Evolutionary conservation across 441 rosid genomes (phyloP).

Genomic region (Bruguiera hainesii): DNA sequence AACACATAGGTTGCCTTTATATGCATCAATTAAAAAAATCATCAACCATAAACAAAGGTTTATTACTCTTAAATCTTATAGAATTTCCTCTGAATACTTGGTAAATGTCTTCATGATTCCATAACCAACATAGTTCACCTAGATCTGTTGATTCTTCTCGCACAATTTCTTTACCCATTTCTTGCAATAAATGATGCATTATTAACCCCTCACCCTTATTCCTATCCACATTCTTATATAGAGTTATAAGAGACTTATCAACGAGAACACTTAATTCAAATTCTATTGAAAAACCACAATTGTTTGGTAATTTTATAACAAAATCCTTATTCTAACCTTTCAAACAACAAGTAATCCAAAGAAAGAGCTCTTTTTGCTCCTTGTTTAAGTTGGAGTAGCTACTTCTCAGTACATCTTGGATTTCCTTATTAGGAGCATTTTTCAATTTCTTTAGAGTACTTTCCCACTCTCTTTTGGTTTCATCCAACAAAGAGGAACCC

Average conservation of each 20-base stretch:
- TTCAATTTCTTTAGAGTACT: neutral
- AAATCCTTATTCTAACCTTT: neutral
- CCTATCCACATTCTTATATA: too few species aligned
- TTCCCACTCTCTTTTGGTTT: conserved; percentile 4
- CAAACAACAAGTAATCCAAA: conserved; percentile 19
- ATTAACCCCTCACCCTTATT: too few species aligned
- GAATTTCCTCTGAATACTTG: neutral
- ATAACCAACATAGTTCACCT: neutral
- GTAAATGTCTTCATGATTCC: neutral
- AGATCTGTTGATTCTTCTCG: neutral
- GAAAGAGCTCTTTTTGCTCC: neutral
- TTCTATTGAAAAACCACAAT: neutral
- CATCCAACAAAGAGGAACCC: conserved; percentile 2
- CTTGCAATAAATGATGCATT: neutral
- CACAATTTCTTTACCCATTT: neutral
- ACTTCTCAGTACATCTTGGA: neutral
- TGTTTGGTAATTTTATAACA: neutral
- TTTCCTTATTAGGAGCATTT: neutral
- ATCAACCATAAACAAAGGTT: neutral
- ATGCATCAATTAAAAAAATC: neutral
- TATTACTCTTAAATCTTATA: neutral
- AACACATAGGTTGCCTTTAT: neutral
- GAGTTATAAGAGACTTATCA: neutral
- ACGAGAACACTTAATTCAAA: conserved; percentile 3
- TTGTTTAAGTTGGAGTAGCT: neutral